phyloP scores from a whole-genome alignment of 768 basidiomycete genomes.

The Terana coerulea region DNA sequence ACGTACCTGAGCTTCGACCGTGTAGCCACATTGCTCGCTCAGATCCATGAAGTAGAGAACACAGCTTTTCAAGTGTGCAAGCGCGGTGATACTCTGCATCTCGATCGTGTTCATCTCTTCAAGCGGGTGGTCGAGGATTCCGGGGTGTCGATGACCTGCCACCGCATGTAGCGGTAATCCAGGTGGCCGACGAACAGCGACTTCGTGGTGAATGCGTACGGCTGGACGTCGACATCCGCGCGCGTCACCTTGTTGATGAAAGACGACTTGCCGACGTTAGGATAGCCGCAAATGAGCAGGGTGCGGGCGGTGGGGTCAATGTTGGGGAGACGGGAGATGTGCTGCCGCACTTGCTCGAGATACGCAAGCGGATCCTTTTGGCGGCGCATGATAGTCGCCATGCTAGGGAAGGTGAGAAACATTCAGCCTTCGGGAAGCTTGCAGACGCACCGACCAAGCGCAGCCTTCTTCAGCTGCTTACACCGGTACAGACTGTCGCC shows the following conservation, averaged over 20 bases:
- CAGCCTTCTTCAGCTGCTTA: slow-evolving; percentile 97
- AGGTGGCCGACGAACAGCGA: slow-evolving; percentile 97
- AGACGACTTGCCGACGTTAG: slow-evolving; percentile 98
- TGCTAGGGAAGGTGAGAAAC: slow-evolving; percentile 43
- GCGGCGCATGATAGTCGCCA: slow-evolving; percentile 98
- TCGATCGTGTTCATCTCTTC: slow-evolving; percentile 99
- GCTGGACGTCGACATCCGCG: slow-evolving; percentile 98
- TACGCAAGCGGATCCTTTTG: slow-evolving; percentile 99
- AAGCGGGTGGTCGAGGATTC: slow-evolving; percentile 94
- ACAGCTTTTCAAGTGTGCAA: slow-evolving; percentile 93
- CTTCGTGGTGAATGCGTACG: slow-evolving; percentile 99
- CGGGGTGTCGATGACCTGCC: slow-evolving; percentile 99
- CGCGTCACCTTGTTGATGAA: slow-evolving; percentile 99
- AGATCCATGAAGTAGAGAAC: slow-evolving; percentile 99
- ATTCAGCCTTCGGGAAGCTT: background rate
- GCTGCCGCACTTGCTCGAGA: slow-evolving; percentile 98
- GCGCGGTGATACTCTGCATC: slow-evolving; percentile 98
- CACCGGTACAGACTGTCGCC: slow-evolving; percentile 97
- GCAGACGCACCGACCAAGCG: slow-evolving; percentile 84
- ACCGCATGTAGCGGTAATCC: slow-evolving; percentile 98
- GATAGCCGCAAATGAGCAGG: slow-evolving; percentile 96
- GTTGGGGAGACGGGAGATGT: slow-evolving; percentile 95
- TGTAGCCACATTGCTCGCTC: slow-evolving; percentile 97
- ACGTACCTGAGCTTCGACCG: slow-evolving; percentile 89
- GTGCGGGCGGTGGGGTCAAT: slow-evolving; percentile 99